phyloP scores from a whole-genome alignment of 106 monocot species.

The Allium cepa region DNA sequence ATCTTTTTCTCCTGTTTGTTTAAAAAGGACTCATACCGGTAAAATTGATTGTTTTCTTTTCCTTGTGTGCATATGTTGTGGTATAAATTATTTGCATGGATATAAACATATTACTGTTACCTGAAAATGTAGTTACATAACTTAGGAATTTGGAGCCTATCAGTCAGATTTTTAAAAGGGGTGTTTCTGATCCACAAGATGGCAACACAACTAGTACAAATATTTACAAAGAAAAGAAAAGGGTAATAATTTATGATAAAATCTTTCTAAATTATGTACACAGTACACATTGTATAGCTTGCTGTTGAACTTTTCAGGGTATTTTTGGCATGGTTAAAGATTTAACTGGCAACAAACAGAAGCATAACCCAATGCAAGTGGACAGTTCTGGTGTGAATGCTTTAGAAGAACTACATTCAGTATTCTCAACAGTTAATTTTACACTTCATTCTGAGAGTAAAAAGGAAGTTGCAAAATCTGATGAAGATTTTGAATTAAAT shows the following conservation, averaged over 20 bases:
- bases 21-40: constrained; percentile 50
- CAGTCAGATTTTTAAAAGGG: constrained; percentile 36
- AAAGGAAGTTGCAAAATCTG: constrained; percentile 16
- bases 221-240: constrained; percentile 44
- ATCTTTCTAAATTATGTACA: too few relatives aligned
- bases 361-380: constrained; percentile 14
- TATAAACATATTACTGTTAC: too few relatives aligned
- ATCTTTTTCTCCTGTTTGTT: constrained; percentile 41
- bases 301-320: constrained; percentile 31
- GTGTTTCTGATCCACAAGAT: constrained; percentile 12
- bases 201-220: constrained; percentile 17
- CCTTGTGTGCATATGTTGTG: too few relatives aligned
- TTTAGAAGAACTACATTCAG: constrained; percentile 32
- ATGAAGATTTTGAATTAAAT: constrained; percentile 38
- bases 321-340: constrained; percentile 52
- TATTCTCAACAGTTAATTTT: constrained; percentile 38
- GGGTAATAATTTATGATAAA: constrained; percentile 23
- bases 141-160: constrained; percentile 42
- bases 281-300: too few relatives aligned
- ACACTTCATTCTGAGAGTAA: constrained; percentile 13
- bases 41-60: background rate
- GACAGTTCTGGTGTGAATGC: constrained; percentile 17
- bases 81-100: too few relatives aligned
- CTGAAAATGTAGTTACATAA: too few relatives aligned
- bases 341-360: constrained; percentile 44